Percentiles rank a stretch among this genome's conserved stretches.
These are phyloP conservation scores for Botrytis galanthina DNA, from an alignment of 2,329 filamentous ascomycete genomes.

Conservation along the genomic window DNA sequence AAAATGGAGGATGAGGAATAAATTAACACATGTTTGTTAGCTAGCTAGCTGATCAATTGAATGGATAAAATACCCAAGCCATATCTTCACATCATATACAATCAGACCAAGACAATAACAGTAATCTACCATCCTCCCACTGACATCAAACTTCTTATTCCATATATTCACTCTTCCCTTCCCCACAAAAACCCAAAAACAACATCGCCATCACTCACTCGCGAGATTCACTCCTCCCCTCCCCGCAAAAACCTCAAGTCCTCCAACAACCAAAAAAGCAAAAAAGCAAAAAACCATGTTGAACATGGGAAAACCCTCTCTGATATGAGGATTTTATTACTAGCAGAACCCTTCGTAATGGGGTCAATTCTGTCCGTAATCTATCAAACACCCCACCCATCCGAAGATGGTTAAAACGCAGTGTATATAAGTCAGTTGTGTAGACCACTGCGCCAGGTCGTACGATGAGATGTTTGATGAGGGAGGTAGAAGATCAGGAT, in stretches of 20 bases:
- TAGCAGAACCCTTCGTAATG: slow-evolving; percentile 3
- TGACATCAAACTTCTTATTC: not conserved
- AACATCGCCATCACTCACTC: not conserved
- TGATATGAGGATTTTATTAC: slow-evolving; percentile 1
- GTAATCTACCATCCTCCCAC: not conserved
- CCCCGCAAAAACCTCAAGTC: not conserved
- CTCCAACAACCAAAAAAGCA: not conserved
- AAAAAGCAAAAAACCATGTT: not conserved
- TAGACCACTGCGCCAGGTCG: not conserved
- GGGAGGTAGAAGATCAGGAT: rapidly evolving
- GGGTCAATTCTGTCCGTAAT: slow-evolving; percentile 2
- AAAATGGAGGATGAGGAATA: slow-evolving; percentile 35
- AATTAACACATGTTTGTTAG: not conserved
- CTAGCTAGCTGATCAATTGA: not conserved
- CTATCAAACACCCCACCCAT: not conserved
- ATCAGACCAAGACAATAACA: not conserved
- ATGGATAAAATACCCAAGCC: not conserved
- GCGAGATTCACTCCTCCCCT: not conserved
- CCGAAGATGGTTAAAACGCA: not conserved
- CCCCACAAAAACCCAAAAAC: not conserved
- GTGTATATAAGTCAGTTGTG: not conserved
- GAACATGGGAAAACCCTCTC: not conserved
- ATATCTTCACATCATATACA: not conserved
- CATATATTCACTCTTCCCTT: not conserved
- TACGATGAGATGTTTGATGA: not conserved